Percentiles rank a stretch among this genome's conserved stretches.
Conservation (phyloP, 768 basidiomycete genomes). For the Melanogaster broomeanus region DNA sequence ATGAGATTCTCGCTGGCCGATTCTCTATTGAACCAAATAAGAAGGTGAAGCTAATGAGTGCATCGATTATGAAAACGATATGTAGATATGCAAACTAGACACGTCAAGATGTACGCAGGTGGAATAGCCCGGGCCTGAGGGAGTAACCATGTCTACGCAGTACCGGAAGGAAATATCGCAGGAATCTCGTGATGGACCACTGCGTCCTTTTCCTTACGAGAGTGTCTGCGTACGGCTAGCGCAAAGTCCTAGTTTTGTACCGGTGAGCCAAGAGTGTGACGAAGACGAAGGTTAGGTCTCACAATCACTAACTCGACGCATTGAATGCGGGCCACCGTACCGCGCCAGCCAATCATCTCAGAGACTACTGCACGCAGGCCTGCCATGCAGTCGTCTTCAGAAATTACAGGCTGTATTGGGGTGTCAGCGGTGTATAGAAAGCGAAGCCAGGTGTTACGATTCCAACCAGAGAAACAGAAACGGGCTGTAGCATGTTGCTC, state of each 20-base stretch:
- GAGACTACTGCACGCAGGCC: slow-evolving; percentile 20
- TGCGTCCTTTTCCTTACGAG: slow-evolving; percentile 1
- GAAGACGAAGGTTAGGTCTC: neutral
- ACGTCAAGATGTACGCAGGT: slow-evolving; percentile 3
- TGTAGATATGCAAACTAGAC: slow-evolving; percentile 8
- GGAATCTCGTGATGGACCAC: neutral
- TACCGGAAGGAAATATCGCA: neutral
- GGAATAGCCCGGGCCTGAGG: neutral
- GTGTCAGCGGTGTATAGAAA: slow-evolving; percentile 5
- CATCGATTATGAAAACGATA: slow-evolving; percentile 11
- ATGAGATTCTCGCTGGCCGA: neutral
- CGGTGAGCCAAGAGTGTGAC: slow-evolving; percentile 2
- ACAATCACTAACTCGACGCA: slow-evolving; percentile 24
- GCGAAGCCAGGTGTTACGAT: neutral
- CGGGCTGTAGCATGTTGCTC: neutral
- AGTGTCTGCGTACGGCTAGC: slow-evolving; percentile 13
- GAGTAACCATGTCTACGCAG: neutral
- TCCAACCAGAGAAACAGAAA: slow-evolving; percentile 17
- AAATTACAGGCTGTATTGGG: slow-evolving; percentile 3
- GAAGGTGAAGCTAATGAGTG: slow-evolving; percentile 5
- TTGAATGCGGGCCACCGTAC: slow-evolving; percentile 10
- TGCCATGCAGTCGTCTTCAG: slow-evolving; percentile 22
- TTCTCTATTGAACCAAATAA: neutral
- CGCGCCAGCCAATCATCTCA: slow-evolving; percentile 18
- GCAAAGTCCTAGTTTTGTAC: slow-evolving; percentile 22